Evolutionary conservation across 1,139 yeast species (phyloP).

Genomic region (Spencermartinsiella ligniputridi): DNA sequence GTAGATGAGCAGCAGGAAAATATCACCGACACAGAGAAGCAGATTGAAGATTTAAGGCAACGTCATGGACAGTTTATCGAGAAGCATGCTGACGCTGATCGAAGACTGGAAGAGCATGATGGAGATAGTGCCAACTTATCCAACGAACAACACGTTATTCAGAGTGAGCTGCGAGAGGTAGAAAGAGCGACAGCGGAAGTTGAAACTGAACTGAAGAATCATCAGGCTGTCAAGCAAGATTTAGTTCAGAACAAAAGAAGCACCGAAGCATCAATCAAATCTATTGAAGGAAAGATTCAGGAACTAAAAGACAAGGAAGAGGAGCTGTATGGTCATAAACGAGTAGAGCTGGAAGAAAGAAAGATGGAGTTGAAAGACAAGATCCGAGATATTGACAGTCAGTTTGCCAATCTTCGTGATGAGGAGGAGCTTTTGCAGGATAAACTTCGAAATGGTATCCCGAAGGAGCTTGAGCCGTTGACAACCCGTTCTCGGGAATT

Average conservation of each 20-base stretch:
- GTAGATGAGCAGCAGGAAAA: neutral
- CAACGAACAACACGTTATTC: neutral
- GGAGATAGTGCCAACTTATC: neutral
- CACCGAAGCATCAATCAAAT: neutral
- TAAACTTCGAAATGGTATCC: neutral
- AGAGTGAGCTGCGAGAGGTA: slow-evolving; percentile 3
- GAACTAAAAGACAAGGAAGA: neutral
- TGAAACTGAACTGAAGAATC: neutral
- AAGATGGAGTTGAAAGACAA: slow-evolving; percentile 1
- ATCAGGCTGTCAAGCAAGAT: neutral
- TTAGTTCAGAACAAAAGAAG: neutral
- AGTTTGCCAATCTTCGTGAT: neutral
- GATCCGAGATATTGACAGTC: neutral
- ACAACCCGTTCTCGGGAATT: neutral
- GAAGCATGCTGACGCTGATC: neutral
- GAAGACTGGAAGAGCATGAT: neutral
- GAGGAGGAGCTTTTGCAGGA: neutral
- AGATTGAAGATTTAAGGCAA: neutral
- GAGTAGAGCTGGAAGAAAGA: neutral
- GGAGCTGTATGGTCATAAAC: slow-evolving; percentile 2
- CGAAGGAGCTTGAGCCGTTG: neutral
- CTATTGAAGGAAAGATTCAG: neutral
- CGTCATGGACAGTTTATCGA: neutral
- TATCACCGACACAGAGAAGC: neutral
- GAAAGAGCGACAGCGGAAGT: slow-evolving; percentile 1